Base-by-base conservation (phyloP, 371 early-diverging fungal genomes). In the Mucor saturninus region DNA sequence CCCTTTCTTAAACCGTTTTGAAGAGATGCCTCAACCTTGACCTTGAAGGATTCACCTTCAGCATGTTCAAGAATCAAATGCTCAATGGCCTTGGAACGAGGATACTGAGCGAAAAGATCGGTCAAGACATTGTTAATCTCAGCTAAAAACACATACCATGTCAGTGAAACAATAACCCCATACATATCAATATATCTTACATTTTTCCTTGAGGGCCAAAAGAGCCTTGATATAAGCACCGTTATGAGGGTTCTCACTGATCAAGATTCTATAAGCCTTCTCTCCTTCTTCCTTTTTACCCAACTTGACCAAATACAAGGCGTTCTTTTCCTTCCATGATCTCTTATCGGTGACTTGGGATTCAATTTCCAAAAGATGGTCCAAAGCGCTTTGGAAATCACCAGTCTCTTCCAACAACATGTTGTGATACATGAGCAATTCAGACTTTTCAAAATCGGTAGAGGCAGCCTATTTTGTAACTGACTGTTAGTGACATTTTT, bases 201-300 rank as follows among this genome's bases (percentile, higher is more conserved):
- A 72, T 56, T 73, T 51, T 7, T 70, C 69, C 30, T 85, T 77
- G 21, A 86, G 70, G 49, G 74, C 70, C 56, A 88, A 81, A 32
- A 93, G 83, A 4, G 87, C 88, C 21, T 83, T 74, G 52, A 94
- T 73, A 59, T 95, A 95, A 9, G 69, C 74, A 61, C 84, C 70
- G 66, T 85, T 84, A 69, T 96, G 94, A 21, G 96, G 92, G 64
- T 97, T 98, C 51, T 85, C 83, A 32, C 85, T 73, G 21, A 98
- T 73, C 68, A 98, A 80, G 9, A 76, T 66, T 59, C 83, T 79
- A 75, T 94, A 96, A 7, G 83, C 85, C 30, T 66, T 73, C 59
- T 93, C 91, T 0, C 95, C 95, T 30, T 91, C 90, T 55, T 89
- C 87, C 21, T 73, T 64, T 59, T 87, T 83, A 38, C 83, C 87